Evolutionary conservation across 192 early-diverging fungal genomes (phyloP).

Genomic region (Neocallimastix lanati): DNA sequence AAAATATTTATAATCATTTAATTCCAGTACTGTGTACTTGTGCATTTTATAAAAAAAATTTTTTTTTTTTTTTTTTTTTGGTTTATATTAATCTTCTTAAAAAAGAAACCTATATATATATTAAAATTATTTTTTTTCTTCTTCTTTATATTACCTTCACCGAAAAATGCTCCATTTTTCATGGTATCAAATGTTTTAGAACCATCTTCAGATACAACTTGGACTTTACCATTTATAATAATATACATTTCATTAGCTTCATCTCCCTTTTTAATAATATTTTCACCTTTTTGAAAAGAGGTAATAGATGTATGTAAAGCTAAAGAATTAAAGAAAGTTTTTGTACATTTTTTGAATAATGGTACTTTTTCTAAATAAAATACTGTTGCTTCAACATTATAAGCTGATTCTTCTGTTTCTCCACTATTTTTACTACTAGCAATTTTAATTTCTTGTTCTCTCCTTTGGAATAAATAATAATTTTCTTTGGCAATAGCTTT

Average conservation of each 20-base stretch:
- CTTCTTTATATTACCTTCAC: slow-evolving; percentile 23
- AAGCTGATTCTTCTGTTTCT: slow-evolving; percentile 6
- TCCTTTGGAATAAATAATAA: slow-evolving; percentile 15
- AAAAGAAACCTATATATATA: too few species aligned
- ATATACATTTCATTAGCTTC: slow-evolving; percentile 26
- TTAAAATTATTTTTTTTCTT: too few species aligned
- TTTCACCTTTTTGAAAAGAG: slow-evolving; percentile 8
- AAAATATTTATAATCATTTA: too few species aligned
- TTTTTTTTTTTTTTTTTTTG: too few species aligned
- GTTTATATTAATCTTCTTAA: too few species aligned
- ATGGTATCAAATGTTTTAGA: slow-evolving; percentile 21
- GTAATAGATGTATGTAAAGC: slow-evolving; percentile 19
- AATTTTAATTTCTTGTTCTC: slow-evolving; percentile 15
- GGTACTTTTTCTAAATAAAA: slow-evolving; percentile 17
- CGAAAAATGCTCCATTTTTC: slow-evolving; percentile 27
- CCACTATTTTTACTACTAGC: slow-evolving; percentile 1
- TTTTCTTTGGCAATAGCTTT: slow-evolving; percentile 21
- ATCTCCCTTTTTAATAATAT: slow-evolving; percentile 25
- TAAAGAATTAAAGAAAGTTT: slow-evolving; percentile 17
- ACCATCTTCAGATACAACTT: slow-evolving; percentile 29
- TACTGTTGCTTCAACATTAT: slow-evolving; percentile 20
- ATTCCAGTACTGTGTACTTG: too few species aligned
- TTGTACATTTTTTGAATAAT: slow-evolving; percentile 18
- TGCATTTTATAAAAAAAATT: too few species aligned
- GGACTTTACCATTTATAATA: slow-evolving; percentile 21